These are phyloP conservation scores for Mycena crocata DNA, from an alignment of 768 basidiomycete species.

Conservation along the genomic window DNA sequence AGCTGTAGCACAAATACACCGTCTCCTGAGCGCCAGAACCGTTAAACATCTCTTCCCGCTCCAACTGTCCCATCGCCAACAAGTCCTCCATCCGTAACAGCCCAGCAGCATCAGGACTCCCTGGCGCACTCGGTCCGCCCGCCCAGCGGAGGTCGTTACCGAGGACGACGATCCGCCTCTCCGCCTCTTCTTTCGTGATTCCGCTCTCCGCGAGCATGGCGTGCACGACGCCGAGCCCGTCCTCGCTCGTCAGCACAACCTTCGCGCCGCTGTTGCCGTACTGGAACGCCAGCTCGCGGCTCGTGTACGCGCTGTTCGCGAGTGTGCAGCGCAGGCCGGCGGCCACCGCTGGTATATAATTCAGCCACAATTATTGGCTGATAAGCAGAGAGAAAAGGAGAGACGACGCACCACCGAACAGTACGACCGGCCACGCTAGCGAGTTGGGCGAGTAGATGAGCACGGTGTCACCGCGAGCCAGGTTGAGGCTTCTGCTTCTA, in stretches of 20 bases:
- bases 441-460: too few species aligned
- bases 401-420: too few species aligned
- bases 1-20: constrained; percentile 70
- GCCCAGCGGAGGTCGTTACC: constrained; percentile 61
- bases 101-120: constrained; percentile 37
- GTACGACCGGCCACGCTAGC: too few species aligned
- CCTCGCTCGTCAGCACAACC: constrained; percentile 72
- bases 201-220: constrained; percentile 67
- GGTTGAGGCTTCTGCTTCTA: too few species aligned
- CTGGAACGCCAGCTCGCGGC: constrained; percentile 77
- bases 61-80: constrained; percentile 60
- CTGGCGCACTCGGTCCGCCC: constrained; percentile 46
- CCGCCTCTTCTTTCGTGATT: constrained; percentile 57
- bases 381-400: too few species aligned
- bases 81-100: constrained; percentile 59
- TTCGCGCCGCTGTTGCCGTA: constrained; percentile 74
- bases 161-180: constrained; percentile 67
- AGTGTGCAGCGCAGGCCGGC: constrained; percentile 77
- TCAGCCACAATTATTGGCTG: too few species aligned
- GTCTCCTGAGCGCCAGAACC: constrained; percentile 69
- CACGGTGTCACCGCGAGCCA: too few species aligned
- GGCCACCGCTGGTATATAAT: constrained; percentile 63
- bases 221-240: constrained; percentile 62
- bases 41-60: constrained; percentile 65
- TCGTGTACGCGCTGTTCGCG: constrained; percentile 79